These are phyloP conservation scores for Eremomyces bilateralis DNA, from an alignment of 495 filamentous ascomycete genomes.

Conservation along the genomic window DNA sequence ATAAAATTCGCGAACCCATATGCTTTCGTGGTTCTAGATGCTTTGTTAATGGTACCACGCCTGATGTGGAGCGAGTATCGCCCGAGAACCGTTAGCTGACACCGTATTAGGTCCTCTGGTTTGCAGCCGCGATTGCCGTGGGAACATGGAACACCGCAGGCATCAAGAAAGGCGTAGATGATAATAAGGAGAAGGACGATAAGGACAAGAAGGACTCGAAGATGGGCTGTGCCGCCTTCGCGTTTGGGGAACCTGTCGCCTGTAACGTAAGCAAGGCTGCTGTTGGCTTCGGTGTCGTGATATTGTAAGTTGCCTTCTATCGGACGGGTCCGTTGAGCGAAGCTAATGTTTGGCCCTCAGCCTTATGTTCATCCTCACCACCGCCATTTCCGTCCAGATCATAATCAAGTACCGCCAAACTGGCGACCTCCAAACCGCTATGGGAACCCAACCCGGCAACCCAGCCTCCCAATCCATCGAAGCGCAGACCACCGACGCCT, in stretches of 20 bases:
- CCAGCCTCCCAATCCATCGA: too few species aligned
- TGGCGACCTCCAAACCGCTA: neutral
- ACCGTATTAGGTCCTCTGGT: conserved; percentile 41
- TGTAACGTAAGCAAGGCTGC: conserved; percentile 59
- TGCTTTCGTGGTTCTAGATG: conserved; percentile 55
- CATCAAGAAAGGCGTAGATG: conserved; percentile 14
- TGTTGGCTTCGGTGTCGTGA: conserved; percentile 56
- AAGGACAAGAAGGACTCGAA: too few species aligned
- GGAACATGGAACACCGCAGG: conserved; percentile 39
- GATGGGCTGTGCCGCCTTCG: conserved; percentile 29
- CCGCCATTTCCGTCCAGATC: neutral
- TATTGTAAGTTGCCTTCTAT: conserved; percentile 43
- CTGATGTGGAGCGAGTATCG: neutral
- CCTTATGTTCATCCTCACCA: neutral
- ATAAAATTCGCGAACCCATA: conserved; percentile 62
- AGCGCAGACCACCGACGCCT: neutral
- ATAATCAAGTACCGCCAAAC: neutral
- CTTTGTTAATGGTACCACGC: conserved; percentile 29
- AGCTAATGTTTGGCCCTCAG: too few species aligned
- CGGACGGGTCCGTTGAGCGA: too few species aligned
- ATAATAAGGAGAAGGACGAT: conserved; percentile 12
- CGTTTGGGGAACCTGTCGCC: conserved; percentile 28
- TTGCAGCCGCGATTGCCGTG: conserved; percentile 58
- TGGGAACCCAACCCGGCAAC: too few species aligned
- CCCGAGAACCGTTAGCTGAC: neutral